phyloP scores from a whole-genome alignment of 73 alveolate species.

The Blepharisma stoltei region DNA sequence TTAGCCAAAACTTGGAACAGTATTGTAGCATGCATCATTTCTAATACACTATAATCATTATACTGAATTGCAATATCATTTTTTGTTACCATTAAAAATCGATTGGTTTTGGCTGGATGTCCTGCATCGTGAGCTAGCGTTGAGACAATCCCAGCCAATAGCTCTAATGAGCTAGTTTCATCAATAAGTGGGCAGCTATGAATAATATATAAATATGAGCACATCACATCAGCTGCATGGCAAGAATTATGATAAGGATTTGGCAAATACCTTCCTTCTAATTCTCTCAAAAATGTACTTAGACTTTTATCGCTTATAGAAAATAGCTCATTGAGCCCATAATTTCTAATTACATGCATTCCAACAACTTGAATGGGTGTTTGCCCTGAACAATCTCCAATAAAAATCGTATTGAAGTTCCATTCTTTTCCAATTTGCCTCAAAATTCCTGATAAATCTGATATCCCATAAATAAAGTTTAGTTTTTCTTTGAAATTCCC shows the following conservation, averaged over 20 bases:
- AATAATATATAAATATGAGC: constrained; percentile 41
- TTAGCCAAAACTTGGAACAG: not conserved
- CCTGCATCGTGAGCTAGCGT: constrained; percentile 40
- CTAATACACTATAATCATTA: constrained; percentile 32
- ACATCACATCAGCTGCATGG: constrained; percentile 79
- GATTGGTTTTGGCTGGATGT: constrained; percentile 29
- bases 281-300: not conserved
- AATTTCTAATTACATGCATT: not conserved
- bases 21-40: constrained; percentile 21
- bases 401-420: constrained; percentile 22
- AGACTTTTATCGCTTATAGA: not conserved
- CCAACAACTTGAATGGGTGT: constrained; percentile 8
- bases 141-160: constrained; percentile 32
- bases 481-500: not conserved
- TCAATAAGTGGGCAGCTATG: constrained; percentile 29
- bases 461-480: not conserved
- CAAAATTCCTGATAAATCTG: not conserved
- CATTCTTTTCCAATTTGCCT: constrained; percentile 16
- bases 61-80: constrained; percentile 23
- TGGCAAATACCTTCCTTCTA: not conserved
- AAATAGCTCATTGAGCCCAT: not conserved
- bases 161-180: constrained; percentile 21
- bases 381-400: not conserved
- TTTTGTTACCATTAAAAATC: constrained; percentile 31
- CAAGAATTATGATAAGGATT: constrained; percentile 60